Percentiles rank a stretch among this genome's conserved stretches.
Conservation (phyloP, 164 flowering plant species). For the Macadamia tetraphylla region DNA sequence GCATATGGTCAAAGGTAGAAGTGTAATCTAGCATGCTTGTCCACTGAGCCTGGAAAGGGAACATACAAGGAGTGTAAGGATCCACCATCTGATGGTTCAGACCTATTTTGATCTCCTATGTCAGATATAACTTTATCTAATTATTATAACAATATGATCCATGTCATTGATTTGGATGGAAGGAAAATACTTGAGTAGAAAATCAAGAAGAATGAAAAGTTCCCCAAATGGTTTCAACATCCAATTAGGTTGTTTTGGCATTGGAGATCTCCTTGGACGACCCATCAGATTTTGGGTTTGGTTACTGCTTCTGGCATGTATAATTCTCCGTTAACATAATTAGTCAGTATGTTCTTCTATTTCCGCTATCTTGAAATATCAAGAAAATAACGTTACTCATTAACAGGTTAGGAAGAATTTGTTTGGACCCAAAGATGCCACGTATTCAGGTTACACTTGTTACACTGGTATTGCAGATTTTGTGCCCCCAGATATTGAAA, state of each 20-base stretch:
- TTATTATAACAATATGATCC: not conserved
- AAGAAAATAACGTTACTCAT: constrained; percentile 4
- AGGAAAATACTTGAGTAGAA: not conserved
- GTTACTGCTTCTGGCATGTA: not conserved
- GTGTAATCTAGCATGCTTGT: not conserved
- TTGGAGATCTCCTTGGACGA: not conserved
- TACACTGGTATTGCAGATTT: constrained; percentile 97
- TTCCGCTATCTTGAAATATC: not conserved
- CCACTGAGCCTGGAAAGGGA: not conserved
- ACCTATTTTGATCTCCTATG: not conserved
- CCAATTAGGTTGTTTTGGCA: not conserved
- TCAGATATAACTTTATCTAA: not conserved
- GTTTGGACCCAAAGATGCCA: constrained; percentile 67
- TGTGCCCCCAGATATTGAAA: constrained; percentile 85
- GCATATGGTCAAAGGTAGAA: constrained; percentile 94
- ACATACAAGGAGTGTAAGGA: not conserved
- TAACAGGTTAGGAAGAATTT: constrained; percentile 74
- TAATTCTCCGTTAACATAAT: not conserved
- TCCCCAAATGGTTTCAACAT: not conserved
- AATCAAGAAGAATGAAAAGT: not conserved
- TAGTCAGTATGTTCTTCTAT: not conserved
- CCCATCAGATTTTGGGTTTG: not conserved
- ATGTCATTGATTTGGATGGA: not conserved
- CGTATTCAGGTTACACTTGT: constrained; percentile 88
- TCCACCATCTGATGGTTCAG: not conserved